Conservation (phyloP, 2,329 filamentous ascomycete species). For the Colletotrichum abscissum region DNA sequence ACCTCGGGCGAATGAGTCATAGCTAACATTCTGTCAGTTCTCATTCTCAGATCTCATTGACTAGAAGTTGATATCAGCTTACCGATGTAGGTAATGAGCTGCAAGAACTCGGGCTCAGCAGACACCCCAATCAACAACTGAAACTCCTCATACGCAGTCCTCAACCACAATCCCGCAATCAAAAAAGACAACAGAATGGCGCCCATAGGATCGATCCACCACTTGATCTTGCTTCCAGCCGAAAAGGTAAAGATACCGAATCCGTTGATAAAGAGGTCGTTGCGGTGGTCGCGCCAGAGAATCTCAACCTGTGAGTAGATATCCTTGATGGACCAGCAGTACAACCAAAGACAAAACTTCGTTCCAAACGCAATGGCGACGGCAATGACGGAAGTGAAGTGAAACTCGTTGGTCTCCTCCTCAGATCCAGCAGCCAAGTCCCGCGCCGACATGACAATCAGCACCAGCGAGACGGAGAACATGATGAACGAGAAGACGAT, state of each 20-base stretch:
- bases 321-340: conserved; percentile 92
- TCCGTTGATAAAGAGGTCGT: conserved; percentile 96
- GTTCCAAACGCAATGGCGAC: conserved; percentile 86
- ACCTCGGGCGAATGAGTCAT: conserved; percentile 90
- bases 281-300: conserved; percentile 96
- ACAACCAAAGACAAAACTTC: conserved; percentile 86
- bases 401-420: conserved; percentile 72
- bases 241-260: conserved; percentile 92
- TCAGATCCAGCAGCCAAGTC: conserved; percentile 68
- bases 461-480: conserved; percentile 89
- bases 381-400: conserved; percentile 85
- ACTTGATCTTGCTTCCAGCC: conserved; percentile 86
- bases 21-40: conserved; percentile 37
- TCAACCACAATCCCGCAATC: conserved; percentile 84
- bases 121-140: conserved; percentile 90
- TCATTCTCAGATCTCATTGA: background rate
- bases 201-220: conserved; percentile 96
- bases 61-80: background rate
- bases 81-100: conserved; percentile 95
- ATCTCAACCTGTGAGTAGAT: conserved; percentile 93
- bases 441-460: conserved; percentile 87
- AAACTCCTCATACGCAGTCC: conserved; percentile 90
- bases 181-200: conserved; percentile 85
- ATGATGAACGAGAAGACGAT: conserved; percentile 97
- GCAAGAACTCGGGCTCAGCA: conserved; percentile 85